A percentile compares a stretch with the other conserved stretches of the same genome.
Conservation (phyloP, 306 rosid genomes). For the Mucuna pruriens region DNA sequence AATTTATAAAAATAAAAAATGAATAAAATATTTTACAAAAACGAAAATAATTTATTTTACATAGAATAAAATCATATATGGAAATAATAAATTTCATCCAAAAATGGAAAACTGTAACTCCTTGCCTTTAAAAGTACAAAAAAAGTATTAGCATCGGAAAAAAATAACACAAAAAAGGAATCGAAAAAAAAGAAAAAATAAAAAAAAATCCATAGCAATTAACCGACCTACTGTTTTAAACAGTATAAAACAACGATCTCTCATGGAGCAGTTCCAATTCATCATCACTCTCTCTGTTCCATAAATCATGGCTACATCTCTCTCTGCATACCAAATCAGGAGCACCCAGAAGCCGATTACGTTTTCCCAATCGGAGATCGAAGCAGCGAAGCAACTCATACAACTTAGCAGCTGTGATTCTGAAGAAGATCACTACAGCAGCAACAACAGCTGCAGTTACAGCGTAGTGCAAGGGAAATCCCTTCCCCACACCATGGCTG, state of each 20-base stretch:
- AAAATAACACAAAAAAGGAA: background rate
- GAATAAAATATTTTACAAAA: too few relatives aligned
- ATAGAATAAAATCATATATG: too few relatives aligned
- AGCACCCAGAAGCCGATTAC: background rate
- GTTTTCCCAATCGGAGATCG: constrained; percentile 50
- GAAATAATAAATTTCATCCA: too few relatives aligned
- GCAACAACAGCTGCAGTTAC: constrained; percentile 38
- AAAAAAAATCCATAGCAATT: background rate
- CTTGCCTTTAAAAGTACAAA: too few relatives aligned
- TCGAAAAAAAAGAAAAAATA: background rate
- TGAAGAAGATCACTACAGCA: constrained; percentile 16
- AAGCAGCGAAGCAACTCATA: constrained; percentile 58
- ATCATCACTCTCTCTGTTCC: background rate
- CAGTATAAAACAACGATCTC: constrained; percentile 8
- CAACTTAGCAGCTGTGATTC: constrained; percentile 59
- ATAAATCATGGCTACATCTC: constrained; percentile 30
- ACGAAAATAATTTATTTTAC: too few relatives aligned
- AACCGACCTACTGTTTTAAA: constrained; percentile 34
- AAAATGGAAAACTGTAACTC: too few relatives aligned
- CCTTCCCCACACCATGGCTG: background rate
- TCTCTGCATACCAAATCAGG: constrained; percentile 22
- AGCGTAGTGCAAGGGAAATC: constrained; percentile 42
- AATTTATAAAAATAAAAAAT: too few relatives aligned
- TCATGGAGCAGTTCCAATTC: background rate
- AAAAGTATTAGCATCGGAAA: too few relatives aligned